Conservation (phyloP, 768 basidiomycete species). For the Filobasidium floriforme region DNA sequence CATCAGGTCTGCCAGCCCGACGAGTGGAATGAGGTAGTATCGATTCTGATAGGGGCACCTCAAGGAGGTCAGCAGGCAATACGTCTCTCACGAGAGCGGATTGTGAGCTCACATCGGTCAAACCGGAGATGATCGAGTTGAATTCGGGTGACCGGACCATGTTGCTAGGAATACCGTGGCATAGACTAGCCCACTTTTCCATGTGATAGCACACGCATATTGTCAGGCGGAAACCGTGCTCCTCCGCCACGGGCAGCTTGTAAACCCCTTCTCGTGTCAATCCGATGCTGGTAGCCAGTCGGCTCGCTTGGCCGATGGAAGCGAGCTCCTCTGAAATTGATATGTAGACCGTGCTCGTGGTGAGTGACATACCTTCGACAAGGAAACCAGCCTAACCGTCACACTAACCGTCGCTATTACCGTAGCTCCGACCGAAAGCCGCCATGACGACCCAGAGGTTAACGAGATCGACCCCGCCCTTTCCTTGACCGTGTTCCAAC, state of each 20-base stretch:
- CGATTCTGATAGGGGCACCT: background rate
- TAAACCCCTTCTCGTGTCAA: constrained; percentile 12
- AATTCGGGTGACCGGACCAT: constrained; percentile 9
- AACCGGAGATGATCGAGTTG: constrained; percentile 9
- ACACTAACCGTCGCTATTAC: constrained; percentile 15
- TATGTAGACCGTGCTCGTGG: background rate
- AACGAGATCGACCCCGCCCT: constrained; percentile 11
- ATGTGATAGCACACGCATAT: constrained; percentile 12
- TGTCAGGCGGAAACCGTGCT: constrained; percentile 6
- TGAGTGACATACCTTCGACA: background rate
- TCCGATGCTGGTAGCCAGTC: constrained; percentile 10
- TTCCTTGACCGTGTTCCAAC: background rate
- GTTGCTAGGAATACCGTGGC: constrained; percentile 16
- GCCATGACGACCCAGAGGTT: constrained; percentile 15
- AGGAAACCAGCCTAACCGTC: background rate
- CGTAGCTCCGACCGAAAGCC: constrained; percentile 16
- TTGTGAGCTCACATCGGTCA: constrained; percentile 1
- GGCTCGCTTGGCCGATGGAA: constrained; percentile 14
- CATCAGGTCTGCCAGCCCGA: constrained; percentile 12
- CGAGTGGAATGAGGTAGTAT: constrained; percentile 3
- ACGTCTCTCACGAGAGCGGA: background rate
- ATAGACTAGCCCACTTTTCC: constrained; percentile 15
- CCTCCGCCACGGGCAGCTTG: constrained; percentile 4
- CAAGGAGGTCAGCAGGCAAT: background rate
- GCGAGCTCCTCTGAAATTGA: background rate